Evolutionary conservation across 1,284 basidiomycete species (phyloP), one percentile per base, ranked within the genome.

Genomic region (Melampsora americana): DNA sequence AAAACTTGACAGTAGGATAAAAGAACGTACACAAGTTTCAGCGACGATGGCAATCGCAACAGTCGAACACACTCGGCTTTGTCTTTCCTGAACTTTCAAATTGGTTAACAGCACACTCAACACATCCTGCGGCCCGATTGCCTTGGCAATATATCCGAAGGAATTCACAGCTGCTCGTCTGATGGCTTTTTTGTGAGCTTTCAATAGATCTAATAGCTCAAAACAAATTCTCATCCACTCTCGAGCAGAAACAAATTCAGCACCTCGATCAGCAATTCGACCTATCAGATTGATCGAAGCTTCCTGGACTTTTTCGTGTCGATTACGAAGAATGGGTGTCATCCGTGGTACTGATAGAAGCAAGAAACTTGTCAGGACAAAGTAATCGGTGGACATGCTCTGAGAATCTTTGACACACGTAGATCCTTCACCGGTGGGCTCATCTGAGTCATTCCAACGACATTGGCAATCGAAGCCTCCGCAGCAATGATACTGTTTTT

Each of bases 361-460:
- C 26, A 30, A 50, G 56, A 30, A 32, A 16, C 35, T 28, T 39
- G 20, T 46, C 28, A 71, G 12, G 16, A 23, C 18, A 59, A 26
- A 68, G 12, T 7, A 14, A 77, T 5, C 23, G 5, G n/a, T 9
- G 26, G 42, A 3, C 35, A 14, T 20, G 12, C n/a, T 14, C 26
- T 14, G 28, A 62, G 5, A 12, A 12, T 16, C 12, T 48, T 20
- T 12, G 28, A 87, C 93, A 88, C 83, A 95, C 92, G 83, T 73
- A 99, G 89, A 86, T 99, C 96, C 84, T 99, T 99, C 66, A 99
- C 94, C 0, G 95, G 96, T 23, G 96, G 96, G 83, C 96, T 98
- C 96, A 99, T 99, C 84, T 98, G 93, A 14, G 95, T 97, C 96
- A 99, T 99, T 85, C 96, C 96, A 78, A 99, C 95, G 44, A 99